Conservation (phyloP, 2,329 filamentous ascomycete species). For the Fusarium lateritium region DNA sequence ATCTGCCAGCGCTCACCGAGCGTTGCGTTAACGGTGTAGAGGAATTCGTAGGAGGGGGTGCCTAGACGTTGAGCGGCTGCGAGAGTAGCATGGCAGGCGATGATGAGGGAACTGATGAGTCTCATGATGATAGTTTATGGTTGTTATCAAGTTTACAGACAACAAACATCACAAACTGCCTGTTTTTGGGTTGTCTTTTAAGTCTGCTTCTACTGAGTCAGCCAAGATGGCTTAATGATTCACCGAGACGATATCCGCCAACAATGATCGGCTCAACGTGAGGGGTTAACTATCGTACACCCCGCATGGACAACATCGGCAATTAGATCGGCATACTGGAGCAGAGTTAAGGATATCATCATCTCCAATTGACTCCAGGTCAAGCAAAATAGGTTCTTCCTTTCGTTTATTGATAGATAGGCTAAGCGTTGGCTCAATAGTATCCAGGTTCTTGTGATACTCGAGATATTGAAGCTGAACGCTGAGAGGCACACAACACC, state of each 20-base stretch:
- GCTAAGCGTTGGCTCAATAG: background rate
- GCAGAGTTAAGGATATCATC: background rate
- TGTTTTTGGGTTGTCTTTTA: background rate
- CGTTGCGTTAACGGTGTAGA: slow-evolving; percentile 44
- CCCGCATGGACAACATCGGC: slow-evolving; percentile 27
- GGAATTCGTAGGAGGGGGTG: slow-evolving; percentile 40
- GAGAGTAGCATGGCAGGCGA: slow-evolving; percentile 11
- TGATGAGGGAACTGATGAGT: slow-evolving; percentile 9
- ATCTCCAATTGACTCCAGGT: background rate
- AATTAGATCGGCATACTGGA: slow-evolving; percentile 26
- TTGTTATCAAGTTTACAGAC: no score
- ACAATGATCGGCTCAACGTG: slow-evolving; percentile 10
- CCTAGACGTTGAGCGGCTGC: slow-evolving; percentile 32
- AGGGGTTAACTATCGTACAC: slow-evolving; percentile 18
- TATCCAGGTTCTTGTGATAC: background rate
- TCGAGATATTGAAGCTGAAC: no score
- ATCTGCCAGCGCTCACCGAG: slow-evolving; percentile 43
- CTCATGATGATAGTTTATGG: slow-evolving; percentile 23
- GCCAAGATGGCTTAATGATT: slow-evolving; percentile 8
- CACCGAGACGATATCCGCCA: slow-evolving; percentile 6
- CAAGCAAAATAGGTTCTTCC: background rate
- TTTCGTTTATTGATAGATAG: background rate
- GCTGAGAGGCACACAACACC: no score
- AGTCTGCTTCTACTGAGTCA: background rate
- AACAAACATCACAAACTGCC: no score